Conservation (phyloP, 169 alveolate genomes). For the Plasmodium vinckei region DNA sequence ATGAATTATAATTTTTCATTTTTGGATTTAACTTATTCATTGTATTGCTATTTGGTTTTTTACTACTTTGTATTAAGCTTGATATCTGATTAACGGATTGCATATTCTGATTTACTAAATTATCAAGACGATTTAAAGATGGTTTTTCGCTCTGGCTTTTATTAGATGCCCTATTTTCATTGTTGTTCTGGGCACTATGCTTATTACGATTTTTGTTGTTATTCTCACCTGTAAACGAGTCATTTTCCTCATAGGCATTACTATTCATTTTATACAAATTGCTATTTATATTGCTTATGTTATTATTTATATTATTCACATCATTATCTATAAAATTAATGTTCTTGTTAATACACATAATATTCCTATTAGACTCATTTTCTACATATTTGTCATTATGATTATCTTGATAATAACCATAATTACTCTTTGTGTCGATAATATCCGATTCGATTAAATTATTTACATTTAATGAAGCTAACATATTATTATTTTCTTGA, state of each 20-base stretch:
- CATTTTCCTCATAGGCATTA: slow-evolving; percentile 13
- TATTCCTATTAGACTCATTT: slow-evolving; percentile 20
- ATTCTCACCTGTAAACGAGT: background rate
- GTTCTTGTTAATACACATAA: slow-evolving; percentile 41
- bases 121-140: slow-evolving; percentile 47
- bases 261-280: slow-evolving; percentile 50
- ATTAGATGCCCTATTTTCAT: background rate
- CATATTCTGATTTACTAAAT: slow-evolving; percentile 58
- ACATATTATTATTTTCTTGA: slow-evolving; percentile 24
- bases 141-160: slow-evolving; percentile 16
- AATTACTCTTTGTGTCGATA: slow-evolving; percentile 57
- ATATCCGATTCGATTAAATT: slow-evolving; percentile 71
- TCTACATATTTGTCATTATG: slow-evolving; percentile 9
- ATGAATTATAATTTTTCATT: background rate
- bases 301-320: slow-evolving; percentile 66
- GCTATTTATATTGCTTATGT: slow-evolving; percentile 48
- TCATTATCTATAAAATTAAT: slow-evolving; percentile 66
- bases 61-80: slow-evolving; percentile 35
- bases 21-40: slow-evolving; percentile 2
- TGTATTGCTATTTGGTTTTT: slow-evolving; percentile 5
- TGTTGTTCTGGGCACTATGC: background rate
- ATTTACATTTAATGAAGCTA: slow-evolving; percentile 58
- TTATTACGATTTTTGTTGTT: background rate
- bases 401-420: slow-evolving; percentile 5
- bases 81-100: slow-evolving; percentile 72